Percentiles rank a stretch among this genome's conserved stretches.
These are phyloP conservation scores for Talaromyces atroroseus DNA, from an alignment of 2,329 filamentous ascomycete species.

Conservation along the genomic window DNA sequence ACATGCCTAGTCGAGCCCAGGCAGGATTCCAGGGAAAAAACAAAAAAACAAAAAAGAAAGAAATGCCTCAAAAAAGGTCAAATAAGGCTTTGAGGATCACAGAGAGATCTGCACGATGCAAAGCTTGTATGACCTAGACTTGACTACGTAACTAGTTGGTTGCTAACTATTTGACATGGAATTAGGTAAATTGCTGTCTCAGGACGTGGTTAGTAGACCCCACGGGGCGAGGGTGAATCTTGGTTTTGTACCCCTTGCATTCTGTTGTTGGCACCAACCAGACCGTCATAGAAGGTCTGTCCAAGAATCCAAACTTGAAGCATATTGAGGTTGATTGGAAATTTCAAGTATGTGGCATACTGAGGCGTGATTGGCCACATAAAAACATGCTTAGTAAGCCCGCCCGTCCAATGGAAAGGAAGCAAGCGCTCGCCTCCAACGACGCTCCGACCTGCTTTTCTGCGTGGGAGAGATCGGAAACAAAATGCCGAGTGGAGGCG, in stretches of 20 bases:
- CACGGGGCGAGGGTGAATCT: background rate
- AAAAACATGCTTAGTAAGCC: background rate
- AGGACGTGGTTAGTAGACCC: background rate
- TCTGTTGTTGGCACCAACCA: background rate
- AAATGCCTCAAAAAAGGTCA: slow-evolving; percentile 6
- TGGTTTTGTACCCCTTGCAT: background rate
- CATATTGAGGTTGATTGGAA: no score
- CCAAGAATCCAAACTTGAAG: no score
- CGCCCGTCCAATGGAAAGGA: background rate
- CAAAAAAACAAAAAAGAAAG: background rate
- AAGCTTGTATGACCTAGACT: slow-evolving; percentile 1
- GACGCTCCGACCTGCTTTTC: no score
- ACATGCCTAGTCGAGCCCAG: background rate
- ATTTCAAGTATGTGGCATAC: background rate
- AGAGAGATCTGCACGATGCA: background rate
- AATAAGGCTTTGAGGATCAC: no score
- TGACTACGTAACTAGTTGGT: background rate
- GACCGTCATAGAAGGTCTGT: no score
- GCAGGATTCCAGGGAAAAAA: background rate
- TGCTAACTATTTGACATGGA: background rate
- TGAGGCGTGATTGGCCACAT: background rate
- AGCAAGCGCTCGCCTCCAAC: background rate
- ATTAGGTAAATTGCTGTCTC: background rate
- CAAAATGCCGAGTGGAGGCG: slow-evolving; percentile 8
- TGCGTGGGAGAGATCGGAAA: slow-evolving; percentile 1